Base-by-base conservation (phyloP, 202 grass and related monocot genomes). In the Carex arenaria region DNA sequence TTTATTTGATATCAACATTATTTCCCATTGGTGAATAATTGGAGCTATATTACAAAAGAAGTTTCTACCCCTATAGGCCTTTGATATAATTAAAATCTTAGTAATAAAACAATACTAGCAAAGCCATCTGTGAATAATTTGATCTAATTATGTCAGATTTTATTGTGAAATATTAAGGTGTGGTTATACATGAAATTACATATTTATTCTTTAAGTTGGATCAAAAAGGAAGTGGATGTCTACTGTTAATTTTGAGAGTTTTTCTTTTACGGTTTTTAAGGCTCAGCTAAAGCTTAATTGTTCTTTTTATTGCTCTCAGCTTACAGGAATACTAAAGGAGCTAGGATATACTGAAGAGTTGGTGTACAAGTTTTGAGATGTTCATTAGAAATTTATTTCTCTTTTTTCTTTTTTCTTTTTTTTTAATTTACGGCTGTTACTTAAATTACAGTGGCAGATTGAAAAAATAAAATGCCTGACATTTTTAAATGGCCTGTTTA, bases 291-390 rank as follows among this genome's bases (percentile, higher is more conserved):
- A 49, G 53, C 15, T 63, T 12, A 64, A 34, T 23, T 26, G 9
- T 74, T 67, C 5, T 85, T 85, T 80, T 5, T 15, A 67, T 85
- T 53, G 34, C 72, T 26, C 81, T 73, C 87, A 94, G 95, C 61
- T 98, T 57, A 72, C 87, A 4, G 95, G 95, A 52, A 9, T 98
- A 85, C 89, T 98, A 57, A 98, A 93, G 81, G 90, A 98, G 55
- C 7, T 94, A 42, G 92, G 92, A 84, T 98, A 98, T 87, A 90
- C 89, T 0, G 71, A 83, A 38, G 89, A 91, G 0, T 95, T 93
- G 95, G 92, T 98, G 45, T 98, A 93, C 89, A 98, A 95, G 84
- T 95, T 98, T 80, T 98, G 87, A 97, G 88, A 74, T 82, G 18
- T 28, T 40, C 63, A 61, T 78, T 61, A 53, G 17, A 52, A 34